Evolutionary conservation across 108 stramenopile genomes (phyloP), one percentile per base, ranked within the genome.

Genomic region (Cylindrotheca fusiformis): DNA sequence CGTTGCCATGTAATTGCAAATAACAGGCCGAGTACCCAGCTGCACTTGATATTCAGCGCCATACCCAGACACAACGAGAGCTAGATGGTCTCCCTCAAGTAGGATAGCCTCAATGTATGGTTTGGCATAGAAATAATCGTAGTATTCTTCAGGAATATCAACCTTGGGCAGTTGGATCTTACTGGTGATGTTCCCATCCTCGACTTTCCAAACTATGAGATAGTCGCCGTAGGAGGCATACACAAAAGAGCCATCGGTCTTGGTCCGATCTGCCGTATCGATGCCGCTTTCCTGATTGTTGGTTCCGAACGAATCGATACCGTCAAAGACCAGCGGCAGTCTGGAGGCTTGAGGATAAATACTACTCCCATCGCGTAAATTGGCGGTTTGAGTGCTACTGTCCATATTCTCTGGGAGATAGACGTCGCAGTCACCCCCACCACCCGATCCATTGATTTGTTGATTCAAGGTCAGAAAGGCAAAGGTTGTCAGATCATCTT

Each of bases 221-320:
- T 41, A 53, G 52, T 77, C 76, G 21, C 66, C 66, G 26, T 71
- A 75, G 12, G 77, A 72, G 19, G 82, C 77, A 45, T 61, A 82
- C 5, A 75, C 68, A 19, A 68, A 41, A 19, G 24, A 67, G 23
- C 85, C 81, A 44, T 86, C 73, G 0, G 79, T 75, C 60, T 83
- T 82, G 23, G 80, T 55, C 1, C 68, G 20, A 60, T 83, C 82
- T 1, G 64, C 75, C 55, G 75, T 69, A 33, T 80, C 77, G 3
- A 83, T 77, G 32, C 55, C 68, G n/a, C 50, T 31, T 69, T 81
- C 85, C 48, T 86, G 85, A 41, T 83, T 82, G 67, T 86, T 83
- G 18, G 78, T 81, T 14, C 47, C 77, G 65, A 58, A 86, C 53
- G 58, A 52, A 29, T 56, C 33, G 17, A 32, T 52, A 30, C 53